Evolutionary conservation across 495 filamentous ascomycete species (phyloP).

Genomic region (Daldinia vernicosa): DNA sequence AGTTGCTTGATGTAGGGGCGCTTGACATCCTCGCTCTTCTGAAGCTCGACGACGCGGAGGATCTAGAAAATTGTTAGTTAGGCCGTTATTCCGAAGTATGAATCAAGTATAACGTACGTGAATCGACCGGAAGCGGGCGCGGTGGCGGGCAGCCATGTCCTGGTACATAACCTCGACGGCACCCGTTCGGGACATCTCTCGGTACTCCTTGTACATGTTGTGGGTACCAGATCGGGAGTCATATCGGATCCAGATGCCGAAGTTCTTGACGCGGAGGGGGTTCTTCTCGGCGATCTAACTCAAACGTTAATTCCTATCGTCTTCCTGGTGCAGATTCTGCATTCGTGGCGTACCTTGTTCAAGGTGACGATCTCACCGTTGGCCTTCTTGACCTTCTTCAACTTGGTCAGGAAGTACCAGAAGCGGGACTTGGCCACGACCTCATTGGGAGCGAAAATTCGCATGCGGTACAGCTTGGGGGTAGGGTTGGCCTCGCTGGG

Average conservation of each 20-base stretch:
- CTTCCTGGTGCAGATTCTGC: neutral
- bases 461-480: conserved; percentile 99
- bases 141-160: conserved; percentile 99
- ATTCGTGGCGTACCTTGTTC: conserved; percentile 79
- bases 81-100: conserved; percentile 48
- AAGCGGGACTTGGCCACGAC: conserved; percentile 99
- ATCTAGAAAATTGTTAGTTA: conserved; percentile 68
- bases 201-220: conserved; percentile 99
- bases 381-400: conserved; percentile 99
- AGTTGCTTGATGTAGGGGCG: conserved; percentile 99
- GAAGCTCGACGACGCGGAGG: conserved; percentile 95
- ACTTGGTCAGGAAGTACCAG: conserved; percentile 99
- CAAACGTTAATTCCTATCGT: conserved; percentile 12
- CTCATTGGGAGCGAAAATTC: conserved; percentile 96
- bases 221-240: conserved; percentile 99
- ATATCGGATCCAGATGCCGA: conserved; percentile 99
- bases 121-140: conserved; percentile 95
- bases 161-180: conserved; percentile 98
- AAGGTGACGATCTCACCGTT: conserved; percentile 98
- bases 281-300: conserved; percentile 95
- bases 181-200: conserved; percentile 93
- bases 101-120: conserved; percentile 74
- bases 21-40: conserved; percentile 91
- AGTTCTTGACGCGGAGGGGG: conserved; percentile 99
- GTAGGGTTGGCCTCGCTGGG: conserved; percentile 93